Conservation (phyloP, 2,329 filamentous ascomycete genomes). For the Venturia carpophila region DNA sequence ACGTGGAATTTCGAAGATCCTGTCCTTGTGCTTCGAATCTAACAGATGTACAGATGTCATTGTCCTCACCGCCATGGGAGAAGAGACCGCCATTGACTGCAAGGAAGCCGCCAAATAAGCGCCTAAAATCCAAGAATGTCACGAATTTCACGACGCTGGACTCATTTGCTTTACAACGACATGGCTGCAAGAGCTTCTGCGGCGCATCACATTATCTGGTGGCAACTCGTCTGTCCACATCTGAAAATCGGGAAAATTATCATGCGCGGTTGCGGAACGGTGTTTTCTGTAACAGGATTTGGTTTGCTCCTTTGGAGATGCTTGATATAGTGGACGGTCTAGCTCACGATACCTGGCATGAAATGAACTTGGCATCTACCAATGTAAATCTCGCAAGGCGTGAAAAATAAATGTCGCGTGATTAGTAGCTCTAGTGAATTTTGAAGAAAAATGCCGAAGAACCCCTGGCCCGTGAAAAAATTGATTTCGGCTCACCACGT, state of each 20-base stretch:
- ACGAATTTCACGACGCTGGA: constrained; percentile 11
- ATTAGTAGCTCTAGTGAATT: too few species aligned
- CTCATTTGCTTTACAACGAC: constrained; percentile 6
- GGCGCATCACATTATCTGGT: not conserved
- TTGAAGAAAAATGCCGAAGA: not conserved
- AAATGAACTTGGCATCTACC: constrained; percentile 12
- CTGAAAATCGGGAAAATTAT: constrained; percentile 11
- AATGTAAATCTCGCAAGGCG: not conserved
- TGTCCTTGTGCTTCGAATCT: not conserved
- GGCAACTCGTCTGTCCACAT: not conserved
- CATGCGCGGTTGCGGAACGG: not conserved
- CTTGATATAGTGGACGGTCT: constrained; percentile 13
- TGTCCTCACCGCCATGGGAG: constrained; percentile 91
- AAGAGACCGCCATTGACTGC: constrained; percentile 84
- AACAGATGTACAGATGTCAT: constrained; percentile 61
- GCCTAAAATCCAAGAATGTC: constrained; percentile 17
- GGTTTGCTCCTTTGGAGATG: constrained; percentile 12
- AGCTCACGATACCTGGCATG: constrained; percentile 12
- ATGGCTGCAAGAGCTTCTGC: not conserved
- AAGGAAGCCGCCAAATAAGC: constrained; percentile 70
- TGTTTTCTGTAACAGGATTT: constrained; percentile 10
- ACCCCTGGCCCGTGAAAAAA: not conserved
- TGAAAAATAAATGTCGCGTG: not conserved
- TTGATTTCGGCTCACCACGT: not conserved
- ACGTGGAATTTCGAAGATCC: constrained; percentile 39